Conservation (phyloP, 2,329 filamentous ascomycete species). For the Ophiostoma sp. region DNA sequence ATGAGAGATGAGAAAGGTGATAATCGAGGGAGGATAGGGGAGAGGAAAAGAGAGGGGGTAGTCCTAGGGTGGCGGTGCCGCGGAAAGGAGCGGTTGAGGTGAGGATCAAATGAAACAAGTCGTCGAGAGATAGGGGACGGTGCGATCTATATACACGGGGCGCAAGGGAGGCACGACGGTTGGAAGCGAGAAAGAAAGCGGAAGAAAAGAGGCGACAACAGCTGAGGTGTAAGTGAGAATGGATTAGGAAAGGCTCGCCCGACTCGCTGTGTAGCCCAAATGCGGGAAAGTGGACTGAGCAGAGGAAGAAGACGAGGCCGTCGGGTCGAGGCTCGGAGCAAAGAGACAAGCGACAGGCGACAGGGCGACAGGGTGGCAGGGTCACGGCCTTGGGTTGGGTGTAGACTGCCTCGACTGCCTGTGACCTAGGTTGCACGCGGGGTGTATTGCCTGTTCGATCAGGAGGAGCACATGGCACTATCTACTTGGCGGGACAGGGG, state of each 20-base stretch:
- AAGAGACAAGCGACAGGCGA: neutral
- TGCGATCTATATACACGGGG: constrained; percentile 1
- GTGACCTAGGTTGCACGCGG: constrained; percentile 6
- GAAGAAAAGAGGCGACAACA: constrained; percentile 1
- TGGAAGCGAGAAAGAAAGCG: constrained; percentile 1
- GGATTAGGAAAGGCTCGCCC: neutral
- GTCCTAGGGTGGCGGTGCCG: neutral
- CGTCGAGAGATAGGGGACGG: neutral
- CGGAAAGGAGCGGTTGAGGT: constrained; percentile 1
- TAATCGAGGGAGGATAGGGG: neutral
- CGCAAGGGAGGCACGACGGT: neutral
- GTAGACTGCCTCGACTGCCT: neutral
- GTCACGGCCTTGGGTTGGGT: neutral
- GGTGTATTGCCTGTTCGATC: neutral
- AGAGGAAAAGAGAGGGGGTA: neutral
- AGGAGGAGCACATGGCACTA: constrained; percentile 16
- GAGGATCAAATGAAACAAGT: constrained; percentile 2
- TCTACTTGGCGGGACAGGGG: constrained; percentile 18
- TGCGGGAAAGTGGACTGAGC: constrained; percentile 14
- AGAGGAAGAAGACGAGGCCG: neutral
- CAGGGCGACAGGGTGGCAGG: neutral
- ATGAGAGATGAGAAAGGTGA: neutral
- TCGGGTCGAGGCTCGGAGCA: constrained; percentile 11
- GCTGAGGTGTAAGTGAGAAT: constrained; percentile 8
- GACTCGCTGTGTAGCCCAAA: neutral